These are phyloP conservation scores for Boechera stricta DNA, from an alignment of 345 rosid genomes.

Conservation along the genomic window DNA sequence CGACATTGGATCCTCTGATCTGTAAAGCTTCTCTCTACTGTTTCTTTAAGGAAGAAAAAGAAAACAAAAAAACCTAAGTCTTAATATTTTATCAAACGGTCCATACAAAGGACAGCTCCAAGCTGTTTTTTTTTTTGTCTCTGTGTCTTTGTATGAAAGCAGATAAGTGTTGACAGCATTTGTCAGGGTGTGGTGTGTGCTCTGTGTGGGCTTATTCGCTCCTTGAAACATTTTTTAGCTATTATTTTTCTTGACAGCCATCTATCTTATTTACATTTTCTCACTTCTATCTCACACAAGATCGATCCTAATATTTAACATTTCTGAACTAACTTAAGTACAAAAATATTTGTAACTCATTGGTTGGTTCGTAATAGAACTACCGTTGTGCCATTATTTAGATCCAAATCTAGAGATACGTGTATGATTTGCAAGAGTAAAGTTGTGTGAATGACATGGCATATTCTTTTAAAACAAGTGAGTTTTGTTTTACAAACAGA, in stretches of 20 bases:
- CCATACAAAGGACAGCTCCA: slow-evolving; percentile 28
- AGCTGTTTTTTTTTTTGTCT: slow-evolving; percentile 42
- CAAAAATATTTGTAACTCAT: neutral
- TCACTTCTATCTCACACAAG: neutral
- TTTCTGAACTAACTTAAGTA: neutral
- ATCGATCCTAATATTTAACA: neutral
- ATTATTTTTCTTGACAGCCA: neutral
- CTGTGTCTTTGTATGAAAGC: slow-evolving; percentile 38
- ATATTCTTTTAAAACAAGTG: neutral
- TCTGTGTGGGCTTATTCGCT: slow-evolving; percentile 4
- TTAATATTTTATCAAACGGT: slow-evolving; percentile 30
- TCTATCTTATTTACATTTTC: neutral
- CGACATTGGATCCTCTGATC: slow-evolving; percentile 46
- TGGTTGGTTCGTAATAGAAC: neutral
- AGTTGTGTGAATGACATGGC: neutral
- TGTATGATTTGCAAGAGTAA: neutral
- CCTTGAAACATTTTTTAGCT: neutral
- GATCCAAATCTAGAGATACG: neutral
- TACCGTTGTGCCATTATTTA: neutral
- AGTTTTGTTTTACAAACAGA: neutral
- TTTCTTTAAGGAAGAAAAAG: neutral
- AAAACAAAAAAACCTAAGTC: slow-evolving; percentile 1
- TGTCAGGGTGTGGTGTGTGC: slow-evolving; percentile 33
- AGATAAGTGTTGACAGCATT: slow-evolving; percentile 37
- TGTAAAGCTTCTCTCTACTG: slow-evolving; percentile 37